Evolutionary conservation across 345 rosid species (phyloP), one percentile per base, ranked within the genome.

Genomic region (Hirschfeldia incana): DNA sequence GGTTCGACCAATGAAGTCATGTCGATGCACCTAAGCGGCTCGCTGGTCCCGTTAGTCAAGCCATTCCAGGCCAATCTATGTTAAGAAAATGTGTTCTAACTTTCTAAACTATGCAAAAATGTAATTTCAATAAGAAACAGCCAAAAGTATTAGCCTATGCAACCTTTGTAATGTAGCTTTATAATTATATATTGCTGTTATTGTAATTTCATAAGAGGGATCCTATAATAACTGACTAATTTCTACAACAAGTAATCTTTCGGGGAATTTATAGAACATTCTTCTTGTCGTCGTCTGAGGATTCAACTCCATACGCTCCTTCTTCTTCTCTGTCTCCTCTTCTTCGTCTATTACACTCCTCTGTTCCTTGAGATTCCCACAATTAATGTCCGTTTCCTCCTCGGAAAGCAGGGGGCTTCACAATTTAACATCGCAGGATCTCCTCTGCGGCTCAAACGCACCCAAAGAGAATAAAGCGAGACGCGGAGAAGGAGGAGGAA

Each of bases 1-100:
- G 97, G 97, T 12, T 86, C 97, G 33, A 92, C 93, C 80, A 90
- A 87, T 42, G 94, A 88, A 82, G 89, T 88, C 85, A 92, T 92
- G 97, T 87, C 97, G 44, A 85, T 85, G 42, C 97, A 92, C 73
- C 85, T 92, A 68, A 85, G 91, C 36, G 97, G 97, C 70, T 69
- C 76, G 4, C 84, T 92, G 39, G 76, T 82, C 71, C 90, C 89
- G 0, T 46, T 88, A 77, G 85, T 92, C 28, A 87, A 85, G 84
- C 94, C 92, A 15, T 87, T 79, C 55, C 92, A 82, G 58, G 78
- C 90, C 72, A 77, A 76, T 65, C 70, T 80, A 65, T 70, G 76
- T 80, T 75, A 75, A 75, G 4, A 63, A 32, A 74, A 58, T 51
- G 71, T 44, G 61, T 75, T 46, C 75, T 36, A 67, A 67, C 74